These are phyloP conservation scores for Rhizopogon rudus DNA, from an alignment of 768 basidiomycete genomes.

Conservation along the genomic window DNA sequence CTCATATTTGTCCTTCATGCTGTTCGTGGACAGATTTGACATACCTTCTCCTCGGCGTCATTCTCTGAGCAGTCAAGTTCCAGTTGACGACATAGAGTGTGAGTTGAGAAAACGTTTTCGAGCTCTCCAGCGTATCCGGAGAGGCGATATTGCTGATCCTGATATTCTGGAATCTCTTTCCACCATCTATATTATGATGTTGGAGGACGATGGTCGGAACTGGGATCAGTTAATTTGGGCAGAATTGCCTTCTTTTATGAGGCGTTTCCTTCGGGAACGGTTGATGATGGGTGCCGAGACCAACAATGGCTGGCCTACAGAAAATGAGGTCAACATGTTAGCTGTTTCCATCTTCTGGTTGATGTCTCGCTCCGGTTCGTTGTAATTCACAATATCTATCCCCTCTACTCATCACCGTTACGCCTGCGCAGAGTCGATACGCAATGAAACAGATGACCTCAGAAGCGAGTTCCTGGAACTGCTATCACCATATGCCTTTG, in stretches of 20 bases:
- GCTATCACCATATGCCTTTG: slow-evolving; percentile 43
- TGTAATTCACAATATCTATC: not conserved
- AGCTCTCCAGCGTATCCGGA: slow-evolving; percentile 41
- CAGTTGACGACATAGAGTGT: slow-evolving; percentile 29
- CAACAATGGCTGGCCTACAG: slow-evolving; percentile 46
- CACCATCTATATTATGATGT: slow-evolving; percentile 52
- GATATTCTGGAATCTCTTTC: slow-evolving; percentile 41
- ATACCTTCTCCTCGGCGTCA: slow-evolving; percentile 35
- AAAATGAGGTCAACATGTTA: slow-evolving; percentile 40
- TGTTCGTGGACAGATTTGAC: slow-evolving; percentile 50
- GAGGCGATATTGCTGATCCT: slow-evolving; percentile 30
- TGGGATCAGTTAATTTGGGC: slow-evolving; percentile 41
- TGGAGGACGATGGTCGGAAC: slow-evolving; percentile 51
- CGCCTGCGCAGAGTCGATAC: slow-evolving; percentile 25
- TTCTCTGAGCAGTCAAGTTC: slow-evolving; percentile 21
- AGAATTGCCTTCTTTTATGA: slow-evolving; percentile 36
- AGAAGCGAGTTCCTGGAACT: slow-evolving; percentile 30
- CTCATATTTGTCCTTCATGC: slow-evolving; percentile 30
- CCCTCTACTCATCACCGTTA: not conserved
- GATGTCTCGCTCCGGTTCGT: slow-evolving; percentile 32
- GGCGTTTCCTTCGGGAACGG: slow-evolving; percentile 32
- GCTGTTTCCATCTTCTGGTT: slow-evolving; percentile 47
- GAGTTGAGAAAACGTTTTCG: slow-evolving; percentile 43
- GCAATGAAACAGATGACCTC: slow-evolving; percentile 28
- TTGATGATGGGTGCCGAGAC: slow-evolving; percentile 32